These are phyloP conservation scores for Diplotaxis tenuifolia DNA, from an alignment of 345 rosid genomes.

Conservation along the genomic window DNA sequence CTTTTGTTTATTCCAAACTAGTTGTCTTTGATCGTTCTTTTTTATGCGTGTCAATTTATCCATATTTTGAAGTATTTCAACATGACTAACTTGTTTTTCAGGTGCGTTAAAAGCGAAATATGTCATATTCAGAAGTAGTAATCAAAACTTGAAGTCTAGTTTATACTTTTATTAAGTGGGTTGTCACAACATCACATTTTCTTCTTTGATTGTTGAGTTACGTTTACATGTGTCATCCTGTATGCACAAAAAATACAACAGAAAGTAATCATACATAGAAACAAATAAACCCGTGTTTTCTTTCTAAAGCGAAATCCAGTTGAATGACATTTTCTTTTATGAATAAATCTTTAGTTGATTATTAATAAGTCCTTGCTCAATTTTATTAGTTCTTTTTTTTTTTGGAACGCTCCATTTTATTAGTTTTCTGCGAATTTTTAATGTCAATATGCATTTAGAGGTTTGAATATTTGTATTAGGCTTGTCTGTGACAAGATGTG, in stretches of 20 bases:
- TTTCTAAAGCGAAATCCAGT: not conserved
- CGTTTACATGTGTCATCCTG: not conserved
- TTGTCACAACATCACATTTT: constrained; percentile 9
- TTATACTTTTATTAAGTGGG: not conserved
- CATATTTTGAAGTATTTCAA: constrained; percentile 16
- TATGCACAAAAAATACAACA: not conserved
- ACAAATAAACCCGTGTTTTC: not conserved
- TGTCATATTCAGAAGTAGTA: not conserved
- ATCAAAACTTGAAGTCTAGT: constrained; percentile 4
- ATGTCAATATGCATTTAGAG: not conserved
- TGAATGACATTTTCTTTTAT: not conserved
- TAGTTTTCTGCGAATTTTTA: not conserved
- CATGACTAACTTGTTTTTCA: constrained; percentile 25
- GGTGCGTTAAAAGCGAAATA: not conserved
- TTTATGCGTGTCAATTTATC: constrained; percentile 9
- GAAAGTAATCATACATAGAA: not conserved
- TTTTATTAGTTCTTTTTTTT: not conserved
- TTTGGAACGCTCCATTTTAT: too few species aligned
- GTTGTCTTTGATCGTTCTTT: constrained; percentile 21
- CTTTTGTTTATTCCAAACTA: constrained; percentile 12
- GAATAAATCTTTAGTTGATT: not conserved
- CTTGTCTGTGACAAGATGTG: not conserved
- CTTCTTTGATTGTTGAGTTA: not conserved
- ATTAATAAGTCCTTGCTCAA: not conserved
- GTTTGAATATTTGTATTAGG: not conserved